Evolutionary conservation across 2,329 filamentous ascomycete species (phyloP).

Genomic region (Colletotrichum orchidophilum): DNA sequence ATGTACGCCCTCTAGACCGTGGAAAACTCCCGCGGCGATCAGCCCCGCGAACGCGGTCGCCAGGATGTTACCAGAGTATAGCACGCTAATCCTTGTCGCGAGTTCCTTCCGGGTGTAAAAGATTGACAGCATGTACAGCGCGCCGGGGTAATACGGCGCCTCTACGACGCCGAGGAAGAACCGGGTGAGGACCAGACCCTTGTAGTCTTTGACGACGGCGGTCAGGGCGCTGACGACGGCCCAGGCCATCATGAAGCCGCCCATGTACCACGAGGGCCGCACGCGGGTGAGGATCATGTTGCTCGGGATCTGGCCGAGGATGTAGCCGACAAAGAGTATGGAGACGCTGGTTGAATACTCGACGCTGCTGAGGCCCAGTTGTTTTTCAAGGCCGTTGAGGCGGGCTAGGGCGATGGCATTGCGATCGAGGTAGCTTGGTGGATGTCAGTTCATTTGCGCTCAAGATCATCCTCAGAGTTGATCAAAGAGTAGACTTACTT

Average conservation of each 20-base stretch:
- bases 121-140: conserved; percentile 54
- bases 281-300: conserved; percentile 54
- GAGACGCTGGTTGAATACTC: conserved; percentile 50
- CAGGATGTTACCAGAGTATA: conserved; percentile 52
- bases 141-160: conserved; percentile 48
- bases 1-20: conserved; percentile 39
- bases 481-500: conserved; percentile 24
- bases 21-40: conserved; percentile 53
- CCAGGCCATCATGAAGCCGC: conserved; percentile 51
- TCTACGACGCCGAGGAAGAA: conserved; percentile 52
- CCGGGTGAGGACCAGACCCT: conserved; percentile 48
- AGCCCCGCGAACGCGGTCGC: conserved; percentile 52
- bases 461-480: not conserved
- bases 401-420: conserved; percentile 39
- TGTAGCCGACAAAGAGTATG: conserved; percentile 47
- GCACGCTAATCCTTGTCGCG: conserved; percentile 51
- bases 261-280: conserved; percentile 60
- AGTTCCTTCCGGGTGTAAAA: conserved; percentile 64
- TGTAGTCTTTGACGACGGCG: conserved; percentile 51
- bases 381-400: conserved; percentile 40
- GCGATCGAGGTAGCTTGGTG: conserved; percentile 35
- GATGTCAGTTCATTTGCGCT: not conserved
- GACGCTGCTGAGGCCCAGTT: conserved; percentile 35
- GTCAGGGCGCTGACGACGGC: conserved; percentile 52
- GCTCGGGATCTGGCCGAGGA: conserved; percentile 47